Conservation (phyloP, 1,284 basidiomycete species). For the Ceratorhiza oryzae-sativae region DNA sequence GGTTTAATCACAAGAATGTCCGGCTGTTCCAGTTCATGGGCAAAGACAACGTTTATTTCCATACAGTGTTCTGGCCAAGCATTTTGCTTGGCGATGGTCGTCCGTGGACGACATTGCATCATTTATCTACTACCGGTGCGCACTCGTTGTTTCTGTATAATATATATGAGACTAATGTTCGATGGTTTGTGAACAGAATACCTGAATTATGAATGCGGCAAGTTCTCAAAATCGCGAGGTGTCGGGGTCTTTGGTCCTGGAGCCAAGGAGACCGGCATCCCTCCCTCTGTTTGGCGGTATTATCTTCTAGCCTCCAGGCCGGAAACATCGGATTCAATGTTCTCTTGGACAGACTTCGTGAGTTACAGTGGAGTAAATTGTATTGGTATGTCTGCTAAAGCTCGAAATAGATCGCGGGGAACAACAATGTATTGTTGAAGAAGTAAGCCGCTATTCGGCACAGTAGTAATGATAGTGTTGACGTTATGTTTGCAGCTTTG, state of each 20-base stretch:
- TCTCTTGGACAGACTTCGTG: constrained; percentile 96
- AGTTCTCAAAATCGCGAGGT: constrained; percentile 98
- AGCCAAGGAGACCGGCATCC: constrained; percentile 91
- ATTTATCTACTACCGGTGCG: constrained; percentile 92
- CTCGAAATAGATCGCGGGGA: constrained; percentile 75
- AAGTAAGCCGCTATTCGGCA: constrained; percentile 64
- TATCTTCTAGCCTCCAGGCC: constrained; percentile 94
- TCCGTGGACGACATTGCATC: constrained; percentile 93
- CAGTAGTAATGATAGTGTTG: background rate
- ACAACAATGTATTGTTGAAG: constrained; percentile 94
- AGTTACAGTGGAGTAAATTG: constrained; percentile 48
- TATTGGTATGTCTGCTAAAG: constrained; percentile 3
- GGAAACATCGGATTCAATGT: constrained; percentile 93
- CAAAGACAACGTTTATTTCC: constrained; percentile 98
- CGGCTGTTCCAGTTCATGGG: constrained; percentile 99
- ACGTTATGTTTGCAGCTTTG: constrained; percentile 64
- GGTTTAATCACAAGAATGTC: constrained; percentile 93
- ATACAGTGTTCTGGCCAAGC: constrained; percentile 95
- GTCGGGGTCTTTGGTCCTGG: constrained; percentile 97
- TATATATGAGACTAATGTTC: background rate
- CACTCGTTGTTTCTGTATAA: constrained; percentile 34
- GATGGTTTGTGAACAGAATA: constrained; percentile 72
- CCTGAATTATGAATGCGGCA: constrained; percentile 97
- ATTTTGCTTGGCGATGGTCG: constrained; percentile 90
- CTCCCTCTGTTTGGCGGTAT: constrained; percentile 96